Conservation (phyloP, 2,329 filamentous ascomycete genomes). For the Apiospora aurea region DNA sequence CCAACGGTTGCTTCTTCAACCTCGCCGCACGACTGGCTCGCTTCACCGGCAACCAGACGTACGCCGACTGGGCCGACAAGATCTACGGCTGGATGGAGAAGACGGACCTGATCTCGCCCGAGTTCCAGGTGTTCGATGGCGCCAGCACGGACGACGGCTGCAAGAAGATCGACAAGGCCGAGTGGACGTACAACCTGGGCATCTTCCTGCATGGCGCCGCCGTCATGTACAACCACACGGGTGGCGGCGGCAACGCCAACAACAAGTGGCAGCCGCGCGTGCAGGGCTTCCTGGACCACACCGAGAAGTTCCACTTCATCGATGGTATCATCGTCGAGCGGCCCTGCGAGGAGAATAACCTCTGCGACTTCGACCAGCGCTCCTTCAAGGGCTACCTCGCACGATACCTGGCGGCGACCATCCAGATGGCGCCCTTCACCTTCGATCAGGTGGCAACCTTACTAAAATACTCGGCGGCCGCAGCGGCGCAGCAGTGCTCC, state of each 20-base stretch:
- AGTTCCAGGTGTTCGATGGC: conserved; percentile 41
- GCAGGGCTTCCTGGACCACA: conserved; percentile 62
- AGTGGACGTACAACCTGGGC: conserved; percentile 76
- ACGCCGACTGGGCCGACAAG: conserved; percentile 64
- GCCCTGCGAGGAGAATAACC: conserved; percentile 66
- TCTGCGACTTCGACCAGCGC: conserved; percentile 75
- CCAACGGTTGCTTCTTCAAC: conserved; percentile 58
- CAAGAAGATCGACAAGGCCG: conserved; percentile 59
- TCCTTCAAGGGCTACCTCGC: conserved; percentile 79
- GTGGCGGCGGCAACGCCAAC: conserved; percentile 45
- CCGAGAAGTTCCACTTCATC: conserved; percentile 63
- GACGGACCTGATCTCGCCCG: conserved; percentile 26
- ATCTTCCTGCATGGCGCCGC: conserved; percentile 68
- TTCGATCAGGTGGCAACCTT: conserved; percentile 57
- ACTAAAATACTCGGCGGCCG: conserved; percentile 57
- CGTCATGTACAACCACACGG: conserved; percentile 70
- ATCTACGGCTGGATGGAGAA: conserved; percentile 61
- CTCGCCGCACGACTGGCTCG: conserved; percentile 64
- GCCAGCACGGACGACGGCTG: conserved; percentile 52
- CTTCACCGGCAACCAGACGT: conserved; percentile 70
- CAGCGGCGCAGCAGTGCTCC: conserved; percentile 59
- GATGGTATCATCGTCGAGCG: conserved; percentile 67
- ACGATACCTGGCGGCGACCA: conserved; percentile 68
- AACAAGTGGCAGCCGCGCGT: conserved; percentile 65
- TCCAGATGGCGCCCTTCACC: conserved; percentile 62